These are phyloP conservation scores for Aurinia saxatilis DNA, from an alignment of 345 rosid genomes.

Conservation along the genomic window DNA sequence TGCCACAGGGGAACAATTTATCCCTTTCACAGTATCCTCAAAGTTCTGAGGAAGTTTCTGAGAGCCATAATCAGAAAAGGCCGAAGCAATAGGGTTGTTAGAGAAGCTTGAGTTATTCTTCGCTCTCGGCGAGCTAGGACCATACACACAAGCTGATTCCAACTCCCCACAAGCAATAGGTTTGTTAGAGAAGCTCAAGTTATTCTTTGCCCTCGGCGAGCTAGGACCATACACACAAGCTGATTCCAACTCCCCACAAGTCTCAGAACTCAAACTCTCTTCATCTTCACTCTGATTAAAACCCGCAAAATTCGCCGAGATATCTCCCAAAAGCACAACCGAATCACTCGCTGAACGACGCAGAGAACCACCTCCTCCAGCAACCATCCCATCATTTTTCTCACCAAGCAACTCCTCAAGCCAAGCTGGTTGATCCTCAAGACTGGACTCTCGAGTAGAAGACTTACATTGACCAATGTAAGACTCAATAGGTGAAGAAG, in stretches of 20 bases:
- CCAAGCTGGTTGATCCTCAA: slow-evolving; percentile 61
- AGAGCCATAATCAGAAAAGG: slow-evolving; percentile 47
- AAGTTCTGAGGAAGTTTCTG: slow-evolving; percentile 37
- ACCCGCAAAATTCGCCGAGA: slow-evolving; percentile 34
- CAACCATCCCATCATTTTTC: slow-evolving; percentile 29
- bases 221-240: slow-evolving; percentile 69
- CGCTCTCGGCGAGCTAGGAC: slow-evolving; percentile 76
- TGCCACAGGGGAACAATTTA: slow-evolving; percentile 22
- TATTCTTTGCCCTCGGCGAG: slow-evolving; percentile 58
- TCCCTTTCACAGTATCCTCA: slow-evolving; percentile 36
- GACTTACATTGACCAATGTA: slow-evolving; percentile 32
- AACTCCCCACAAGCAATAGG: slow-evolving; percentile 38
- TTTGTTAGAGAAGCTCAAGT: slow-evolving; percentile 37
- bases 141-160: slow-evolving; percentile 58
- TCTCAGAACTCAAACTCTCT: slow-evolving; percentile 29
- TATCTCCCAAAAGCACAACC: slow-evolving; percentile 42
- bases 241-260: slow-evolving; percentile 44
- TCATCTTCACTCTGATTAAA: slow-evolving; percentile 31
- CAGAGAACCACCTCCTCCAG: slow-evolving; percentile 33
- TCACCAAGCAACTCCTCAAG: slow-evolving; percentile 49
- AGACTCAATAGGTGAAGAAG: slow-evolving; percentile 23
- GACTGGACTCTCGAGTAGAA: slow-evolving; percentile 40
- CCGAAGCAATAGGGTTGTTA: slow-evolving; percentile 50
- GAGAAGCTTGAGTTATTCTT: slow-evolving; percentile 39
- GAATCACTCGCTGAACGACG: slow-evolving; percentile 81